Base-by-base conservation (phyloP, 176 grass and related monocot genomes). In the Bothriochloa decipiens region DNA sequence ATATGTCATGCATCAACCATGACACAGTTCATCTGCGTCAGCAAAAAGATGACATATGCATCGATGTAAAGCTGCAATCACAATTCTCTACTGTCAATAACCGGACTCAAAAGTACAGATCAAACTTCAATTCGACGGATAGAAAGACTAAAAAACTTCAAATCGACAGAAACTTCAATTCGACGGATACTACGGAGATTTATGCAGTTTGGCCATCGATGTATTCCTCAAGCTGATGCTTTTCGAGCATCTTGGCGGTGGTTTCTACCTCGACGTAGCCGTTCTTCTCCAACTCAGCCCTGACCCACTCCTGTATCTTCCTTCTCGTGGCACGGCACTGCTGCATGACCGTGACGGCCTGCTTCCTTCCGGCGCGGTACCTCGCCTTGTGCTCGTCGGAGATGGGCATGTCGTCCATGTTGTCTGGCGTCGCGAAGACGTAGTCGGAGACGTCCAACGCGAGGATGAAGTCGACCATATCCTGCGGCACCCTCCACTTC, bases 281-380 rank as follows among this genome's bases (percentile, higher is more conserved):
- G 4, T 32, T 14, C 43, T 50, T 74, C 25, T 74, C 71, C 6
- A 50, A 1, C 43, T 52, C 45, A 47, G 45, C 46, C 45, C 16
- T 73, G 11, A 72, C 70, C 41, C 70, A 72, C 70, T 72, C 70
- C 41, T 72, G 70, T 4, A 72, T 47, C 41, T 73, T 43, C 70
- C 41, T 73, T n/a, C 43, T 47, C 6, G 5, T 47, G n/a, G 42
- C 11, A 7, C 32, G 15, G 26, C 26, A 8, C 8, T 49, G 0
- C 71, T 29, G 25, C 71, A 74, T 49, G 6, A 74, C 43, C 3
- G 43, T 25, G 15, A 49, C 43, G 8, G 25, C 13, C 0, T 49
- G 3, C 26, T 50, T 29, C 71, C 71, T 74, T 6, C 4, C 9
- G 6, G 23, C 45, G 43, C 71, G 43, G 71, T 49, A 74, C 14